phyloP scores from a whole-genome alignment of 257 asterid genomes.

The Nyctanthes arbortristis region DNA sequence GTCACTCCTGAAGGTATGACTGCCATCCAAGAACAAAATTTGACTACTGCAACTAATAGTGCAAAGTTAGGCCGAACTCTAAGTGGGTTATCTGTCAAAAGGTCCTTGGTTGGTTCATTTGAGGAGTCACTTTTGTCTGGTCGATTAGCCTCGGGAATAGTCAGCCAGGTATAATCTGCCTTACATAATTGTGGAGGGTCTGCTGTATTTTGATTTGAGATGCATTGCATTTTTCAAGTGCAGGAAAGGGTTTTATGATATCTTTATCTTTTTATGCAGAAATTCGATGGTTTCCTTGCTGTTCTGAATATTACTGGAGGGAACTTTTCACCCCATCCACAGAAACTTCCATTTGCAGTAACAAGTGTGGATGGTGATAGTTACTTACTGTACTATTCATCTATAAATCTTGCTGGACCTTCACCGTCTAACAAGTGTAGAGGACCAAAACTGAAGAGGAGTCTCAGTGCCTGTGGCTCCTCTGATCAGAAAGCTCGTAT shows the following conservation, averaged over 20 bases:
- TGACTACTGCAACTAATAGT: slow-evolving; percentile 38
- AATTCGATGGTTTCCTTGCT: slow-evolving; percentile 89
- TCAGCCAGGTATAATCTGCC: slow-evolving; percentile 52
- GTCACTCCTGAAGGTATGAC: slow-evolving; percentile 47
- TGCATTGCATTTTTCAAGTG: background rate
- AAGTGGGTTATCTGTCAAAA: slow-evolving; percentile 70
- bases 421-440: slow-evolving; percentile 40
- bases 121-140: slow-evolving; percentile 95
- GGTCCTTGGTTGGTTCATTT: slow-evolving; percentile 91
- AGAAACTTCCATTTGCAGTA: slow-evolving; percentile 86
- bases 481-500: slow-evolving; percentile 56
- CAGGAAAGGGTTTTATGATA: background rate
- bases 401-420: slow-evolving; percentile 64
- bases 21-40: slow-evolving; percentile 36
- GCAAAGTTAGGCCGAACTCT: slow-evolving; percentile 54
- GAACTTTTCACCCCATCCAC: slow-evolving; percentile 77
- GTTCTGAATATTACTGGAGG: slow-evolving; percentile 86
- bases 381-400: slow-evolving; percentile 76
- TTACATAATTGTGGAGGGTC: slow-evolving; percentile 11
- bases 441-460: slow-evolving; percentile 64
- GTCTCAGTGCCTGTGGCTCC: slow-evolving; percentile 65
- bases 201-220: background rate
- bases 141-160: slow-evolving; percentile 74
- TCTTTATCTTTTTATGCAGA: slow-evolving; percentile 46
- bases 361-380: slow-evolving; percentile 86